Evolutionary conservation across 2,329 filamentous ascomycete genomes (phyloP), one percentile per base, ranked within the genome.

Genomic region (Pseudocercospora ulei): DNA sequence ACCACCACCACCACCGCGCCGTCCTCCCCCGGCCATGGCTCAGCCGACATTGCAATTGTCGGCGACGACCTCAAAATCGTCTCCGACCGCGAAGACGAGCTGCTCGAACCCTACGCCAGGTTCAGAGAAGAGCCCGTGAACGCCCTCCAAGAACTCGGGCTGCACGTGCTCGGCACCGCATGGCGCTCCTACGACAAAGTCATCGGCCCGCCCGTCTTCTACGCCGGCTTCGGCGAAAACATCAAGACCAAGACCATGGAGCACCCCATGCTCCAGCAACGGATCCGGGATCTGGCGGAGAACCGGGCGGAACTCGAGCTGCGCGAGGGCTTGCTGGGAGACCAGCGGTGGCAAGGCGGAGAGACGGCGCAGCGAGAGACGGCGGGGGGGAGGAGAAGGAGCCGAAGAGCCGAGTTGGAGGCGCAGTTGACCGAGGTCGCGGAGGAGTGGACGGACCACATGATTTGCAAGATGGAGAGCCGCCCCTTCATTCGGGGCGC

Each of bases 381-480:
- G 46, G 35, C 14, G 12, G 33, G 28, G 11, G 35, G 43, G 28
- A 29, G 39, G 37, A 43, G 34, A 17, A 17, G 19, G 23, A 28
- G 16, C 7, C 37, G 48, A n/a, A 39, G 52, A 31, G 34, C 36
- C 23, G 46, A 81, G 52, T 75, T 96, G 39, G 78, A 86, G 56
- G 68, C 70, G 23, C 79, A 79, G 41, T 66, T 98, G 29, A 71
- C 77, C 38, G 78, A 94, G 56, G 79, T 95, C 3, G 82, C 84
- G 3, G 84, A 90, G 48, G 78, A 80, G 49, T 79, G 90, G 73
- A 84, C 86, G 14, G 85, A 94, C 57, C 76, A 80, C 47, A 96
- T 98, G 90, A 95, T 98, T 46, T 96, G 88, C 73, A 98, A 98
- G 65, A 88, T 96, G 72, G 90, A 98, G 63, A 92, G 81, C 68